Evolutionary conservation across 2,329 filamentous ascomycete genomes (phyloP).

Genomic region (Elsinoe australis): DNA sequence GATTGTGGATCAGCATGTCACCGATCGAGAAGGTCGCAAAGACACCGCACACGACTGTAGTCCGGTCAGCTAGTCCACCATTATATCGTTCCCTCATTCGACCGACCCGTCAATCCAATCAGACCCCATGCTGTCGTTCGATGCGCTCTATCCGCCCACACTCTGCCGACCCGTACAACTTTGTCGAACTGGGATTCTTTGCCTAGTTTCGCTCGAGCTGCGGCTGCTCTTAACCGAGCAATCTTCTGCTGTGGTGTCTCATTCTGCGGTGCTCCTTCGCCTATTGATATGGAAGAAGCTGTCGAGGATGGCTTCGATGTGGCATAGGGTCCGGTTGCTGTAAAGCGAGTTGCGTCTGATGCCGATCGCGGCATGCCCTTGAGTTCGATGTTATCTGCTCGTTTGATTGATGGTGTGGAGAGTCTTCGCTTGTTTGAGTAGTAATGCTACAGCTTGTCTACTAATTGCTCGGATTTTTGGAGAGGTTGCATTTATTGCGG

Average conservation of each 20-base stretch:
- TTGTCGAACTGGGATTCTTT: conserved; percentile 50
- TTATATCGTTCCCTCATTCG: neutral
- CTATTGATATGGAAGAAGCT: conserved; percentile 25
- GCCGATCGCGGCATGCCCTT: conserved; percentile 55
- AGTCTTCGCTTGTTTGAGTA: neutral
- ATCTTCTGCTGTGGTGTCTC: conserved; percentile 50
- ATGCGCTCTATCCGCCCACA: conserved; percentile 55
- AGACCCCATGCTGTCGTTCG: conserved; percentile 52
- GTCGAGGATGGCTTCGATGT: conserved; percentile 50
- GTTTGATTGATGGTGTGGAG: conserved; percentile 18
- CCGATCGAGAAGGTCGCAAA: conserved; percentile 57
- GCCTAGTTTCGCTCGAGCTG: conserved; percentile 39
- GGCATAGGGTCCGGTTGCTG: conserved; percentile 62
- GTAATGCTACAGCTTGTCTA: too few relatives aligned
- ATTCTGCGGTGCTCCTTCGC: conserved; percentile 33
- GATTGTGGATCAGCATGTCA: conserved; percentile 61
- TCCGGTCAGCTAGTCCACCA: conserved; percentile 3
- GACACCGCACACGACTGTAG: conserved; percentile 50
- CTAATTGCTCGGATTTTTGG: too few relatives aligned
- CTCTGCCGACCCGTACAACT: conserved; percentile 45
- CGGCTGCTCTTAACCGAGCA: conserved; percentile 43
- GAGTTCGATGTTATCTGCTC: neutral
- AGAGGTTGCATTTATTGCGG: neutral
- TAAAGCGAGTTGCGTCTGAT: conserved; percentile 73
- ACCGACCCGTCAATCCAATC: conserved; percentile 52